phyloP scores from a whole-genome alignment of 257 asterid species.

The Solanum etuberosum region DNA sequence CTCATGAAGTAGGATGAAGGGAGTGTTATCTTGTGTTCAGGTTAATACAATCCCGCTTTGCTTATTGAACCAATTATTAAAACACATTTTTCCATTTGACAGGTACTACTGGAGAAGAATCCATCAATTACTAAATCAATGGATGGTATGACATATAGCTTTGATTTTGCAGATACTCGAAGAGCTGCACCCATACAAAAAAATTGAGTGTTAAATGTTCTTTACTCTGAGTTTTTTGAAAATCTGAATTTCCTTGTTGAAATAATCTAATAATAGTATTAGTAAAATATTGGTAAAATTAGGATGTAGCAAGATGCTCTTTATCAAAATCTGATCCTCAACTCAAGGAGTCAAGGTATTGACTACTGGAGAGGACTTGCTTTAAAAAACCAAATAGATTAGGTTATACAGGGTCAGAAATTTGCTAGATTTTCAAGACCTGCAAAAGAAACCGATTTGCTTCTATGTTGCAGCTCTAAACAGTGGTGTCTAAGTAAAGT shows the following conservation, averaged over 20 bases:
- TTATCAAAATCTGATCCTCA: background rate
- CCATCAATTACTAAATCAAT: constrained; percentile 45
- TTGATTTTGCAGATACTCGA: background rate
- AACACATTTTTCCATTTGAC: constrained; percentile 20
- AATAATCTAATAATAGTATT: background rate
- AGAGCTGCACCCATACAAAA: background rate
- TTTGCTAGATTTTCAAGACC: background rate
- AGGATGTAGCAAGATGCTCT: background rate
- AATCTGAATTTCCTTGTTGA: background rate
- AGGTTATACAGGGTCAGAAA: background rate
- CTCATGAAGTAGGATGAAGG: background rate
- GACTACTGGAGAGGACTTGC: background rate
- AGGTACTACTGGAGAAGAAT: constrained; percentile 75
- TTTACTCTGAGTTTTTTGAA: background rate
- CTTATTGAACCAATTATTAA: background rate
- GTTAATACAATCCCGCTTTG: background rate
- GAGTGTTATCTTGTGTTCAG: background rate
- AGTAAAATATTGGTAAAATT: background rate
- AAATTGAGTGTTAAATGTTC: background rate
- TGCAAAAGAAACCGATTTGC: background rate
- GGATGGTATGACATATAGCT: constrained; percentile 35
- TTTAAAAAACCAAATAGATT: background rate
- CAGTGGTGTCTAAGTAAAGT: background rate
- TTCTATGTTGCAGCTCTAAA: background rate
- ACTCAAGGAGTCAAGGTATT: background rate